Evolutionary conservation across 2,329 filamentous ascomycete genomes (phyloP).

Genomic region (Phialemonium atrogriseum): DNA sequence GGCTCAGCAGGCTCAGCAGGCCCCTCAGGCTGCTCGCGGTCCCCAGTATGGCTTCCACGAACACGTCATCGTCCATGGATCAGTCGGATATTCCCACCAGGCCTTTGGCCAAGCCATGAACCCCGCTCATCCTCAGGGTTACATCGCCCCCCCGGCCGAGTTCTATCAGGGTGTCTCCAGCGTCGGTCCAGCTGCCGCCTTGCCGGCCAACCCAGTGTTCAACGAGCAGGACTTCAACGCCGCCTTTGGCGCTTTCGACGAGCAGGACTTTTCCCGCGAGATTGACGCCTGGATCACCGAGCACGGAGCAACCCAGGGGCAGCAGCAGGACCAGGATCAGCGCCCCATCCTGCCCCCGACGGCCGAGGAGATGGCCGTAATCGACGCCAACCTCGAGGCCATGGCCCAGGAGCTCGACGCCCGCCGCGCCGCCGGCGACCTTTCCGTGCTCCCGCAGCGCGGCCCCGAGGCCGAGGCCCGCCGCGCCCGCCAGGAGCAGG

Average conservation of each 20-base stretch:
- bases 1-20: no score
- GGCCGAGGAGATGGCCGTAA: constrained; percentile 11
- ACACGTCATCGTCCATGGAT: no score
- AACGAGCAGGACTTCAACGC: constrained; percentile 12
- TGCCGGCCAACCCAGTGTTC: constrained; percentile 3
- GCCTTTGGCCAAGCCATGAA: background rate
- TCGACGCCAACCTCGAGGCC: constrained; percentile 16
- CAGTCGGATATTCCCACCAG: no score
- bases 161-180: no score
- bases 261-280: constrained; percentile 14
- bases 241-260: constrained; percentile 19
- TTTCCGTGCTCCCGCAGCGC: constrained; percentile 16
- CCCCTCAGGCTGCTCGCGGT: no score
- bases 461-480: constrained; percentile 22
- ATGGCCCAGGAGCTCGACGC: constrained; percentile 19
- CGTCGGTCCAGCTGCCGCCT: constrained; percentile 1
- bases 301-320: constrained; percentile 16
- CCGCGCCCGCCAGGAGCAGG: constrained; percentile 36
- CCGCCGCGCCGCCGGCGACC: constrained; percentile 15
- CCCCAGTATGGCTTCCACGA: no score
- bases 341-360: constrained; percentile 6
- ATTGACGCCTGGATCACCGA: constrained; percentile 23
- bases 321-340: background rate
- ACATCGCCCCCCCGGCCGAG: no score
- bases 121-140: background rate